A percentile compares a stretch with the other conserved stretches of the same genome.
These are phyloP conservation scores for Yarrowia divulgata DNA, from an alignment of 805 yeast species.

Conservation along the genomic window DNA sequence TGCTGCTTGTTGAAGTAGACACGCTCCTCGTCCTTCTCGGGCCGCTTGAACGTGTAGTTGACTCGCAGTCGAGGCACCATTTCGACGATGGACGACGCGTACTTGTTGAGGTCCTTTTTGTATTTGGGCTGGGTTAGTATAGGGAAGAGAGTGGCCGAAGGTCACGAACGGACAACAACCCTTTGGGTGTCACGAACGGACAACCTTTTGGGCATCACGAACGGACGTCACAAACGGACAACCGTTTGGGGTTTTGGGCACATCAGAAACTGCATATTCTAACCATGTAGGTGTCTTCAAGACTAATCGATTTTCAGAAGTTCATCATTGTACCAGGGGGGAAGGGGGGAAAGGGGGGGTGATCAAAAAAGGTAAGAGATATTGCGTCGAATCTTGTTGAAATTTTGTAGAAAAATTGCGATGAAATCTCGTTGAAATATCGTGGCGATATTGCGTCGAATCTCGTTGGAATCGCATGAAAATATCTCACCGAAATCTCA, in stretches of 20 bases:
- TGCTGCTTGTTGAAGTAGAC: constrained; percentile 58
- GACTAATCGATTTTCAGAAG: constrained; percentile 70
- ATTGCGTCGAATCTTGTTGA: too few relatives aligned
- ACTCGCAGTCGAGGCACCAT: constrained; percentile 72
- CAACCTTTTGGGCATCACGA: too few relatives aligned
- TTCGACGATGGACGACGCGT: constrained; percentile 69
- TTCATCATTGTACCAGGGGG: constrained; percentile 9
- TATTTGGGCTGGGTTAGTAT: constrained; percentile 26
- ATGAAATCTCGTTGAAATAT: too few relatives aligned
- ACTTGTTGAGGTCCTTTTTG: constrained; percentile 48
- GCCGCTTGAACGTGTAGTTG: constrained; percentile 33
- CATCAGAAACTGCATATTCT: constrained; percentile 47
- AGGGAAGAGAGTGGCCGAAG: not conserved
- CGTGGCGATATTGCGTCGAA: too few relatives aligned
- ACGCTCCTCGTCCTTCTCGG: constrained; percentile 43
- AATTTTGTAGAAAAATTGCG: too few relatives aligned
- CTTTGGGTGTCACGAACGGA: too few relatives aligned
- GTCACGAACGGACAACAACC: too few relatives aligned
- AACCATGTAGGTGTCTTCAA: constrained; percentile 74
- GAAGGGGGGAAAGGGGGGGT: too few relatives aligned
- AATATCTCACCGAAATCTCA: too few relatives aligned
- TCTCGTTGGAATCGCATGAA: too few relatives aligned
- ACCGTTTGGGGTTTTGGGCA: not conserved
- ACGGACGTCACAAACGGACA: too few relatives aligned
- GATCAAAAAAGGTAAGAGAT: too few relatives aligned